Conservation (phyloP, 2,329 filamentous ascomycete genomes). For the Hypomyces perniciosus region DNA sequence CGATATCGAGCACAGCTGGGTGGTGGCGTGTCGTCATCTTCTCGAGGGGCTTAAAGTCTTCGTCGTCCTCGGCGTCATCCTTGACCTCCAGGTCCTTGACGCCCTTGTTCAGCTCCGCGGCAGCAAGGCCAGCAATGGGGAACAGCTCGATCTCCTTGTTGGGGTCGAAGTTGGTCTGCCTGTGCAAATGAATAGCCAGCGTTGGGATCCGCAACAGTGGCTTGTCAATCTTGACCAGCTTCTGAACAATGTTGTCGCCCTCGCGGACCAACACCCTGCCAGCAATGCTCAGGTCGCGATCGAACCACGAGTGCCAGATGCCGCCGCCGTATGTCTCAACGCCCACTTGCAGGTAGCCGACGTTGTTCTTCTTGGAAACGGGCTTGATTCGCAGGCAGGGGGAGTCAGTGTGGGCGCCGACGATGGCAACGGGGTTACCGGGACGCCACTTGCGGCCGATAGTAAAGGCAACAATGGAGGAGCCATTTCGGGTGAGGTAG, state of each 20-base stretch:
- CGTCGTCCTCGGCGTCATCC: slow-evolving; percentile 31
- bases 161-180: slow-evolving; percentile 78
- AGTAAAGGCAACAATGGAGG: slow-evolving; percentile 87
- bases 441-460: slow-evolving; percentile 87
- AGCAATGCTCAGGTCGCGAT: slow-evolving; percentile 85
- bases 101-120: slow-evolving; percentile 79
- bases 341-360: slow-evolving; percentile 88
- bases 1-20: slow-evolving; percentile 75
- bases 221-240: slow-evolving; percentile 82
- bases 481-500: slow-evolving; percentile 89
- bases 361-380: slow-evolving; percentile 78
- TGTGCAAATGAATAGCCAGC: slow-evolving; percentile 87
- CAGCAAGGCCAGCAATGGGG: slow-evolving; percentile 82
- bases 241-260: slow-evolving; percentile 67
- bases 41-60: slow-evolving; percentile 68
- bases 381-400: slow-evolving; percentile 90
- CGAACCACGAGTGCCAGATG: slow-evolving; percentile 98
- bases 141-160: slow-evolving; percentile 98
- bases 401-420: slow-evolving; percentile 95
- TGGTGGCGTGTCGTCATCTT: slow-evolving; percentile 79
- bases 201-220: slow-evolving; percentile 90
- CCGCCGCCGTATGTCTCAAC: slow-evolving; percentile 97
- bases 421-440: slow-evolving; percentile 85
- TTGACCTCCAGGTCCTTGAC: slow-evolving; percentile 43
- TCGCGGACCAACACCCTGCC: slow-evolving; percentile 79